Evolutionary conservation across 2,329 filamentous ascomycete species (phyloP), one percentile per base, ranked within the genome.

Genomic region (Arthrobotrys entomopaga): DNA sequence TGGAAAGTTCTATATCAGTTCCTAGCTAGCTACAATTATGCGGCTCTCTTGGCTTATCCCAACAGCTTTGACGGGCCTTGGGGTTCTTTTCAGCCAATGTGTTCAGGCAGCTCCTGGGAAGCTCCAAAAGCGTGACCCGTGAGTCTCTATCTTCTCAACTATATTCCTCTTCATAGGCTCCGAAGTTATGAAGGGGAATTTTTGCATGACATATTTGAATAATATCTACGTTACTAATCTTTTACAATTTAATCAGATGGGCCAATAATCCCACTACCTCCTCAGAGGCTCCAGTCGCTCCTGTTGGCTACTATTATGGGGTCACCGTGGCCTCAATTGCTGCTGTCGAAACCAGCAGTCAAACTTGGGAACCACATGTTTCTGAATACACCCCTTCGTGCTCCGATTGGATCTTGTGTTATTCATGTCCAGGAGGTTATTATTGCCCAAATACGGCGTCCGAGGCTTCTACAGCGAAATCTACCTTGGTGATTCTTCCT

Each of bases 61-160:
- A 20, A 50, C n/a, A 13, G 53, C 42, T 40, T 20, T 73, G 7
- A 13, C 61, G 2, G 69, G 61, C 13, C 46, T 53, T 20, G 54
- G 69, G 42, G 38, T 73, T 26, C 43, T 57, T 10, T 58, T 61
- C 13, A 20, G 61, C 22, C 48, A 43, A 10, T 34, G 26, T 3
- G 69, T 59, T 10, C 38, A 66, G n/a, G 69, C 61, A 34, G 69
- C 69, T 63, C 69, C 69, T 10, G 69, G 69, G 7, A 73, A 58
- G 10, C 56, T 46, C 38, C 56, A 66, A 10, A 66, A 66, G n/a
- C 69, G 69, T 57, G 58, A 56, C 38, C 69, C 69, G 69, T 73
- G 29, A 66, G 69, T 73, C 46, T 43, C 40, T 48, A 34, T 57
- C 40, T 20, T 15, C 16, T 46, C 42, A 46, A 1, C 1, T 46